Percentiles rank a stretch among this genome's conserved stretches.
These are phyloP conservation scores for Aspergillus taichungensis DNA, from an alignment of 495 filamentous ascomycete species.

Conservation along the genomic window DNA sequence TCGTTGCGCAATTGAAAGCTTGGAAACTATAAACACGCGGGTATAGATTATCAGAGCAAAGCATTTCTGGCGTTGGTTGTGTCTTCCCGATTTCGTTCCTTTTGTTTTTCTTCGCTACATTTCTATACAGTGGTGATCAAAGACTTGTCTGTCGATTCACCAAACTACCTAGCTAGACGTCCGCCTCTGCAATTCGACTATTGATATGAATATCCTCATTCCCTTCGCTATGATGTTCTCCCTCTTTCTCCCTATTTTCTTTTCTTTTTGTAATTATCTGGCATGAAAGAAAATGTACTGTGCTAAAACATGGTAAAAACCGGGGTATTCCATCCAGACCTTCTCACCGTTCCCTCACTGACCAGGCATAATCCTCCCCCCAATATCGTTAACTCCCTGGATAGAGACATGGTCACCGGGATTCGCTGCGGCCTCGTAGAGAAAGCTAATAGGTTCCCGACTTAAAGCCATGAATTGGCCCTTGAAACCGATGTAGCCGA, in stretches of 20 bases:
- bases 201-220: conserved; percentile 1
- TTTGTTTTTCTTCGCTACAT: too few relatives aligned
- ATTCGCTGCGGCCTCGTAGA: conserved; percentile 92
- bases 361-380: conserved; percentile 33
- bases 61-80: conserved; percentile 22
- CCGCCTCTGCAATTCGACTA: conserved; percentile 8
- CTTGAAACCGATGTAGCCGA: conserved; percentile 85
- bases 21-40: too few relatives aligned
- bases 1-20: too few relatives aligned
- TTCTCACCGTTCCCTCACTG: conserved; percentile 12
- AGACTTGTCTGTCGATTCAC: too few relatives aligned
- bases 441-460: conserved; percentile 69
- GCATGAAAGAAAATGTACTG: too few relatives aligned
- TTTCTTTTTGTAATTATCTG: not conserved
- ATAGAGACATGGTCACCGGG: conserved; percentile 68
- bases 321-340: conserved; percentile 1
- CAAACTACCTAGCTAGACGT: not conserved
- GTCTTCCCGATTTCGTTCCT: not conserved
- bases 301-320: not conserved
- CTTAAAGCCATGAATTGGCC: conserved; percentile 84
- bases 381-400: conserved; percentile 34
- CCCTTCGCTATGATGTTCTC: not conserved
- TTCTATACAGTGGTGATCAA: too few relatives aligned
- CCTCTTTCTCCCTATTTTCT: not conserved
- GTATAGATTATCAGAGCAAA: not conserved